A percentile compares a stretch with the other conserved stretches of the same genome.
phyloP scores from a whole-genome alignment of 495 filamentous ascomycete species.

The Neurospora tetrasperma region DNA sequence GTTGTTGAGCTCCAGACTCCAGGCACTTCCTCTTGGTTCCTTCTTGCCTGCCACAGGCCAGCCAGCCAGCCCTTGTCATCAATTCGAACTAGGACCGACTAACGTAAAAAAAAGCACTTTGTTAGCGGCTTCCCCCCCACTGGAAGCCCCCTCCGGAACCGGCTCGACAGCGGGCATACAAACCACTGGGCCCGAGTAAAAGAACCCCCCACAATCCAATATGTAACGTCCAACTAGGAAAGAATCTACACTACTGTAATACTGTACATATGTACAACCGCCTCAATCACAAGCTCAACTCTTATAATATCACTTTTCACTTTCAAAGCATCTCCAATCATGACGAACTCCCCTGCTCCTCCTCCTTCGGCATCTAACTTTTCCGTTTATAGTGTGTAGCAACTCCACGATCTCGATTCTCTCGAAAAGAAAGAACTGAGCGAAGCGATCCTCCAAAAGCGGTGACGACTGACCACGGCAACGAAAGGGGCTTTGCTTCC shows the following conservation, averaged over 20 bases:
- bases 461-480: neutral
- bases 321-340: neutral
- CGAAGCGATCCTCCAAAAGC: neutral
- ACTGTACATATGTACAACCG: neutral
- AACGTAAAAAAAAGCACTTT: neutral
- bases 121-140: neutral
- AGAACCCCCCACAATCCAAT: neutral
- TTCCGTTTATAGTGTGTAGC: too few relatives aligned
- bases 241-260: neutral
- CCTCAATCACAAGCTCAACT: neutral
- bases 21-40: neutral
- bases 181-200: too few relatives aligned
- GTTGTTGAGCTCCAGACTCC: neutral
- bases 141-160: neutral
- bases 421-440: too few relatives aligned
- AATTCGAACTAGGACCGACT: neutral
- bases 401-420: neutral
- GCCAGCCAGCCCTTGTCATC: too few relatives aligned
- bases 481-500: too few relatives aligned
- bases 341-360: neutral
- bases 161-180: too few relatives aligned
- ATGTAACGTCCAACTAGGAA: neutral
- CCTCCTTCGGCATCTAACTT: neutral
- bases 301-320: neutral
- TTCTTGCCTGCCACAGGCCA: neutral